Evolutionary conservation across 352 stramenopile genomes (phyloP).

Genomic region (Phytophthora hibernalis): DNA sequence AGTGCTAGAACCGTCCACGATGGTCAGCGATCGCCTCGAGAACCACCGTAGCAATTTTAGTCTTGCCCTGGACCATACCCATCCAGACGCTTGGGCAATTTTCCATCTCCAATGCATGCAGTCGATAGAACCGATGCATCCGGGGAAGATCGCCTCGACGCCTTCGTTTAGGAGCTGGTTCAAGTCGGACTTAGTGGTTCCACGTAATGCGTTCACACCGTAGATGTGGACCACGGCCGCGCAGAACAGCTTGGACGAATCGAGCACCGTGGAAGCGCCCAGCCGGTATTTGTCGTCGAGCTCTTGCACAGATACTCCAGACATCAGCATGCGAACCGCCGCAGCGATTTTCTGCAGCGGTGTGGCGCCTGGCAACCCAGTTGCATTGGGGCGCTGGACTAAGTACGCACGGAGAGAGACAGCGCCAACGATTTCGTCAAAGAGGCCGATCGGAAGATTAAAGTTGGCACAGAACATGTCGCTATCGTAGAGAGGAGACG

Average conservation of each 20-base stretch:
- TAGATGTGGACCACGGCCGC: slow-evolving; percentile 3
- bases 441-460: not conserved
- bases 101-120: not conserved
- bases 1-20: not conserved
- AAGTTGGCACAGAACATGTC: not conserved
- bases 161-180: not conserved
- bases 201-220: not conserved
- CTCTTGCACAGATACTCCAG: not conserved
- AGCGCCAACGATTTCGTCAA: not conserved
- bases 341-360: not conserved
- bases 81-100: not conserved
- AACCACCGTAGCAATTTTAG: not conserved
- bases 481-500: not conserved
- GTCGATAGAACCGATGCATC: not conserved
- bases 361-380: not conserved
- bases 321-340: not conserved
- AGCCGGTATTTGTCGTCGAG: slow-evolving; percentile 3
- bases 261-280: not conserved
- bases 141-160: not conserved
- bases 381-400: not conserved
- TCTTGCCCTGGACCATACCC: not conserved
- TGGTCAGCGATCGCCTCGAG: not conserved
- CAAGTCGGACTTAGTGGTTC: not conserved
- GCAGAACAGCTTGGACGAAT: not conserved
- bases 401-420: not conserved